These are phyloP conservation scores for thale cress (Arabidopsis thaliana) DNA, from an alignment of 345 rosid genomes.

Conservation along the genomic window DNA sequence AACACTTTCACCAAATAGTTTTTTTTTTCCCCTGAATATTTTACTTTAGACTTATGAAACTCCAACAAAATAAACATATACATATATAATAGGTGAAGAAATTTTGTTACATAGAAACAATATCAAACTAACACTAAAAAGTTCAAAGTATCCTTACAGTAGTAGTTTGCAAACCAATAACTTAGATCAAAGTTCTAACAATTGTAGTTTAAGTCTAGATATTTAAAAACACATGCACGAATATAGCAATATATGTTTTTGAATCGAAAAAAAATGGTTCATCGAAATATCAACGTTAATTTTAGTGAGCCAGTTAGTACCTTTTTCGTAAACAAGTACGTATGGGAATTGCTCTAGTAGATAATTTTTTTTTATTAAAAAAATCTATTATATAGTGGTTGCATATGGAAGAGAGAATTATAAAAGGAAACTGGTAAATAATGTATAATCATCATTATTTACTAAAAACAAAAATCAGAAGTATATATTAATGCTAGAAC, in stretches of 20 bases:
- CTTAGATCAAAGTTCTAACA: not conserved
- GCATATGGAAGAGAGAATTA: not conserved
- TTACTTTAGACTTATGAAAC: no score
- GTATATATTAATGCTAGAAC: no score
- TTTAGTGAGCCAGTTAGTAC: not conserved
- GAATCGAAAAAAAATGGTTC: not conserved
- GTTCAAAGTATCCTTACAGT: not conserved
- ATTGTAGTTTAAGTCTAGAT: no score
- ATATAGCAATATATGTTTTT: not conserved
- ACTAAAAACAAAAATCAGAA: not conserved
- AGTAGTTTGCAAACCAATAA: not conserved
- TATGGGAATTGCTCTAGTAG: no score
- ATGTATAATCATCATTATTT: not conserved
- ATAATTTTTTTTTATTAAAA: no score
- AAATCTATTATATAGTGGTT: not conserved
- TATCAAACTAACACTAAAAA: not conserved
- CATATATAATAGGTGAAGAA: not conserved
- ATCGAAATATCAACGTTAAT: not conserved
- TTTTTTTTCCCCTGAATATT: not conserved
- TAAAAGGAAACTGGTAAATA: not conserved
- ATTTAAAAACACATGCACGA: not conserved
- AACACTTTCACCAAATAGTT: conserved; percentile 19
- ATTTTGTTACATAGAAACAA: no score
- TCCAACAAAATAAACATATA: not conserved
- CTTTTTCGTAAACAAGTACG: not conserved